Conservation (phyloP, 176 grass and related monocot genomes). For the Stipa capillata region DNA sequence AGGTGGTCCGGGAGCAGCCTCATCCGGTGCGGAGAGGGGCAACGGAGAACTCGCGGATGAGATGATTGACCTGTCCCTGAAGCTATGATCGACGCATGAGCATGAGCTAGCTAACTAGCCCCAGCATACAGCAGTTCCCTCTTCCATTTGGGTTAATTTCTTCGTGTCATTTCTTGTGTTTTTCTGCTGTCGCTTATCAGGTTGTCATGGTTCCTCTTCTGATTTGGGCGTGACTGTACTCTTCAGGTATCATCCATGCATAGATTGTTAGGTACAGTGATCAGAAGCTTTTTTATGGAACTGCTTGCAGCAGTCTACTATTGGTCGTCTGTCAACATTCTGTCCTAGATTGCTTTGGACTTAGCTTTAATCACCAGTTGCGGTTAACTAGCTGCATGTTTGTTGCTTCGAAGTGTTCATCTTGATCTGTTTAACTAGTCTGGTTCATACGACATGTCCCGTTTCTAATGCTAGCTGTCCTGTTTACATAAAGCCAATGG, state of each 20-base stretch:
- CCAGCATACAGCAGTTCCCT: background rate
- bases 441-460: background rate
- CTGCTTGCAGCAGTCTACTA: background rate
- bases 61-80: slow-evolving; percentile 59
- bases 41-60: slow-evolving; percentile 15
- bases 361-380: background rate
- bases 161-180: slow-evolving; percentile 31
- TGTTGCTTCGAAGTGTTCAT: background rate
- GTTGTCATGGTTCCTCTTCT: slow-evolving; percentile 14
- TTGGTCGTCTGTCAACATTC: background rate
- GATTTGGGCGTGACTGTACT: background rate
- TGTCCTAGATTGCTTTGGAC: background rate
- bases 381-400: background rate
- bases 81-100: slow-evolving; percentile 26
- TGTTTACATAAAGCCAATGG: background rate
- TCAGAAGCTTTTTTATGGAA: slow-evolving; percentile 5
- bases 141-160: slow-evolving; percentile 18
- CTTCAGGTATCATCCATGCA: slow-evolving; percentile 12
- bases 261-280: background rate
- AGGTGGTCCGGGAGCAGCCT: background rate
- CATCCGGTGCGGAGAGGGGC: background rate
- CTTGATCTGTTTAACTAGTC: background rate
- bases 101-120: background rate
- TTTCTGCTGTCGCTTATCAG: slow-evolving; percentile 1
- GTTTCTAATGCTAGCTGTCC: background rate